phyloP scores from a whole-genome alignment of 768 basidiomycete genomes.

The Lentinula raphanica region DNA sequence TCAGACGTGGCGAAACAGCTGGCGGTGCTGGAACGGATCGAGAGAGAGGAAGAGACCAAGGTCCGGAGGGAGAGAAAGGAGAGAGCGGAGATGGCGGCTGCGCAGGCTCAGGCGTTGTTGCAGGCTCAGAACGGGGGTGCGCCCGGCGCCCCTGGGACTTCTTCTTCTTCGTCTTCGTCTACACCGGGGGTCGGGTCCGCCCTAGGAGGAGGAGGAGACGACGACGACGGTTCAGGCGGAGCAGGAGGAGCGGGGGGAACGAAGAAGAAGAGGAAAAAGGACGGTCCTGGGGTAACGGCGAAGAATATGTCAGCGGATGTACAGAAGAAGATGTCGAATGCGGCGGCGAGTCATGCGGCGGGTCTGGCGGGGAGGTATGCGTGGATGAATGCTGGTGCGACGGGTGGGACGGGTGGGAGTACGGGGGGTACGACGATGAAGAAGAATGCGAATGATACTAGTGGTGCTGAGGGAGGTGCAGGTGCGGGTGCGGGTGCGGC shows the following conservation, averaged over 20 bases:
- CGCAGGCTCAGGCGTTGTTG: slow-evolving; percentile 59
- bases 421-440: neutral
- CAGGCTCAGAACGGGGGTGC: slow-evolving; percentile 30
- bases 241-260: too few relatives aligned
- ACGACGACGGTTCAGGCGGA: slow-evolving; percentile 43
- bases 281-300: slow-evolving; percentile 79
- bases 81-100: slow-evolving; percentile 65
- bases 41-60: slow-evolving; percentile 79
- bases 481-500: slow-evolving; percentile 22
- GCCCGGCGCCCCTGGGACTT: too few relatives aligned
- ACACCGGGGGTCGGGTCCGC: too few relatives aligned
- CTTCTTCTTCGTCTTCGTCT: too few relatives aligned
- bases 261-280: slow-evolving; percentile 81
- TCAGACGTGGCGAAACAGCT: slow-evolving; percentile 78
- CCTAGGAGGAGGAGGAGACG: slow-evolving; percentile 24
- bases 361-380: slow-evolving; percentile 78
- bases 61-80: slow-evolving; percentile 75
- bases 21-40: slow-evolving; percentile 65
- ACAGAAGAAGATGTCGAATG: slow-evolving; percentile 87
- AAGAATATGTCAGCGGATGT: slow-evolving; percentile 90
- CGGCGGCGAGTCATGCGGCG: slow-evolving; percentile 84
- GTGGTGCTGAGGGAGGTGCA: too few relatives aligned
- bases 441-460: too few relatives aligned
- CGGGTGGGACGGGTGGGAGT: too few relatives aligned
- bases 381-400: slow-evolving; percentile 75